phyloP scores from a whole-genome alignment of 305 asterid species.

The Andrographis paniculata region DNA sequence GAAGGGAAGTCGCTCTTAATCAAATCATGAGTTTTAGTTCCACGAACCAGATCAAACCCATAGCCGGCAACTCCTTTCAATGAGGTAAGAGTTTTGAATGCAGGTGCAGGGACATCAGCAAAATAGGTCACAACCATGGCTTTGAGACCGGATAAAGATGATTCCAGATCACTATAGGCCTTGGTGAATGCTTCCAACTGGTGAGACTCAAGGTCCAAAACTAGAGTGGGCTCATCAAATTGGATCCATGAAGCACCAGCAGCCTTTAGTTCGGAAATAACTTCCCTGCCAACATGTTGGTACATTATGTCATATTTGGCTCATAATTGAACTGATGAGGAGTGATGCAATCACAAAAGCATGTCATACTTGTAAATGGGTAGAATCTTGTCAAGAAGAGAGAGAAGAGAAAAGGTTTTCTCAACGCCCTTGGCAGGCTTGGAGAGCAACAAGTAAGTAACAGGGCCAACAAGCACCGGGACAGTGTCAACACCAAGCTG shows the following conservation, averaged over 20 bases:
- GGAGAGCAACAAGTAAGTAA: slow-evolving; percentile 65
- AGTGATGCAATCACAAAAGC: not conserved
- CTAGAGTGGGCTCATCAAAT: slow-evolving; percentile 91
- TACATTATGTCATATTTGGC: slow-evolving; percentile 8
- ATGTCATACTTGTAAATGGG: slow-evolving; percentile 64
- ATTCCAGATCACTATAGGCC: slow-evolving; percentile 71
- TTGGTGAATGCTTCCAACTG: slow-evolving; percentile 76
- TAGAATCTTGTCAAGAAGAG: slow-evolving; percentile 74
- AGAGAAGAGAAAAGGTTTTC: slow-evolving; percentile 53
- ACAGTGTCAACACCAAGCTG: slow-evolving; percentile 76
- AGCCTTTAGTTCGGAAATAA: slow-evolving; percentile 80
- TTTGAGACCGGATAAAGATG: slow-evolving; percentile 60
- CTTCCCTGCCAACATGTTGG: slow-evolving; percentile 62
- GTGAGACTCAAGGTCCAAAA: slow-evolving; percentile 77
- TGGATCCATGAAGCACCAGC: slow-evolving; percentile 96
- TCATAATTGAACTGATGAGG: not conserved
- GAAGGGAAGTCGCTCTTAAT: slow-evolving; percentile 75
- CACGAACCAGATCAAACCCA: slow-evolving; percentile 93
- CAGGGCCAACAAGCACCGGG: slow-evolving; percentile 78
- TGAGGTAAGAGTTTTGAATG: slow-evolving; percentile 69
- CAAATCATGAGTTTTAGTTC: slow-evolving; percentile 65
- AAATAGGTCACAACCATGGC: slow-evolving; percentile 75
- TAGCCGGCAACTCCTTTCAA: slow-evolving; percentile 59
- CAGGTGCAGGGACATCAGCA: slow-evolving; percentile 76
- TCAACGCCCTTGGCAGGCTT: slow-evolving; percentile 84